Evolutionary conservation across 345 rosid species (phyloP), one percentile per base, ranked within the genome.

Genomic region (Leavenworthia alabamica): DNA sequence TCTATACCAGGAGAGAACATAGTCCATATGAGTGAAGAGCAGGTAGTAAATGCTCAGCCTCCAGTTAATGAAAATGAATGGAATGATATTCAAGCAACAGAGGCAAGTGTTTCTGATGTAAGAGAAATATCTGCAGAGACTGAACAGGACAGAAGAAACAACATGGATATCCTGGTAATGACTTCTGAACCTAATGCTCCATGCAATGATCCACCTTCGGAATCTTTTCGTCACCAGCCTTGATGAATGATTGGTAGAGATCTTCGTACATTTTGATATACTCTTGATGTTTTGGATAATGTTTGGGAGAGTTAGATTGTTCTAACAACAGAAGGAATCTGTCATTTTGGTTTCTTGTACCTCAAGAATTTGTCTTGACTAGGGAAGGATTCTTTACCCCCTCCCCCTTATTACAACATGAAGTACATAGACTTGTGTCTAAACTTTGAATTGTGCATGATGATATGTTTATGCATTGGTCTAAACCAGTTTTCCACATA

Each of bases 51-150:
- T 12, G 57, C 74, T 53, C 70, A 66, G 70, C 84, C 46, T 68
- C 82, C 89, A 7, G 75, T 80, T 39, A 85, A 75, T 42, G 95
- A 90, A 14, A 78, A 80, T 43, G 84, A 83, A 59, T 85, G 97
- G 99, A 89, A 78, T 37, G 94, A 89, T 72, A 86, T 93, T 72
- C 96, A 80, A 75, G 89, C 99, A 65, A 86, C 97, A 4, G 99
- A 85, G 52, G 74, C 89, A 17, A 79, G 82, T 53, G 79, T 86
- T 56, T 75, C 90, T 3, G 88, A 89, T 59, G 99, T 93, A 39
- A 73, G 94, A 75, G 97, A 86, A 78, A 69, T 85, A 50, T 74
- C 83, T 13, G 58, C 85, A 0, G 83, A 76, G 78, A 78, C 79
- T n/a, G 64, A 70, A 19, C 35, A 57, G 1, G 93, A 73, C 61